Conservation (phyloP, 768 basidiomycete species). For the Paxillus ammoniavirescens region DNA sequence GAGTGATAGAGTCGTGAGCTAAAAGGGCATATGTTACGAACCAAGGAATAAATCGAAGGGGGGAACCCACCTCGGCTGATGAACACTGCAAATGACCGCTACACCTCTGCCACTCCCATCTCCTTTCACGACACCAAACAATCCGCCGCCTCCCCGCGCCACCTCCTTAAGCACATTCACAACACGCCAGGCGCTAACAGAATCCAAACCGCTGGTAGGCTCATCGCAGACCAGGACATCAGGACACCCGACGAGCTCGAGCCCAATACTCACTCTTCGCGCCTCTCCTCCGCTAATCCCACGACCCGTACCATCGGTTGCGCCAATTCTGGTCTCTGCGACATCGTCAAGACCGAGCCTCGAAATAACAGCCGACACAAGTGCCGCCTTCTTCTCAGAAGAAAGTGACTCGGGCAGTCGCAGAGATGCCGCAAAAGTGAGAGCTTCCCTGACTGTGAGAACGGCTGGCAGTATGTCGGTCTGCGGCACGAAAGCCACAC, state of each 20-base stretch:
- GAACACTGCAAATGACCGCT: conserved; percentile 83
- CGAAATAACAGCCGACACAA: conserved; percentile 69
- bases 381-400: conserved; percentile 55
- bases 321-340: conserved; percentile 65
- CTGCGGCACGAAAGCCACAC: conserved; percentile 85
- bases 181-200: conserved; percentile 80
- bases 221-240: conserved; percentile 88
- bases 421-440: conserved; percentile 83
- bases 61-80: conserved; percentile 70
- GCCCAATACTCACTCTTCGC: conserved; percentile 84
- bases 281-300: conserved; percentile 94
- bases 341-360: conserved; percentile 76
- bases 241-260: conserved; percentile 83
- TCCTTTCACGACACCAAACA: conserved; percentile 20
- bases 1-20: conserved; percentile 83
- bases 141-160: conserved; percentile 45
- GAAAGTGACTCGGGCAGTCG: conserved; percentile 75
- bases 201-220: conserved; percentile 81
- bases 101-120: conserved; percentile 60
- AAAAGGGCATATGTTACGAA: background rate
- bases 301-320: conserved; percentile 63
- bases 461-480: conserved; percentile 79
- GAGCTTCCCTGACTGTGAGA: conserved; percentile 77
- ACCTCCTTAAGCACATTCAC: conserved; percentile 75
- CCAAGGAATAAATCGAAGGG: conserved; percentile 1